Evolutionary conservation across 306 rosid genomes (phyloP).

Genomic region (Glycyrrhiza uralensis): DNA sequence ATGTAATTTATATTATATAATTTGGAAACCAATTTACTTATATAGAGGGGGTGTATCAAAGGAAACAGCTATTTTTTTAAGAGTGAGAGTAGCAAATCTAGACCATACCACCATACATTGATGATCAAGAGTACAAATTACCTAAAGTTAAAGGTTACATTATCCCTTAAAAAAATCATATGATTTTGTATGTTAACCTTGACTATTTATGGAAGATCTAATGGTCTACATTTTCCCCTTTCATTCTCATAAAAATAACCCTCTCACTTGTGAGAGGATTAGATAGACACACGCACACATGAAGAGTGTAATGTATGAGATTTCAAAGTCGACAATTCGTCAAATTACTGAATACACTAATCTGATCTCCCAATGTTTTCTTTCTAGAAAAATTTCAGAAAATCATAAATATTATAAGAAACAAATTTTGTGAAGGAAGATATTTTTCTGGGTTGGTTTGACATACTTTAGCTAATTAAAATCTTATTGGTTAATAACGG

Average conservation of each 20-base stretch:
- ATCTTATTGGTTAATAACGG: too few relatives aligned
- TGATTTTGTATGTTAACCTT: not conserved
- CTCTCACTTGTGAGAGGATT: not conserved
- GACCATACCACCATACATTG: not conserved
- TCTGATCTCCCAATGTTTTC: not conserved
- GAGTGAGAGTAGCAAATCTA: not conserved
- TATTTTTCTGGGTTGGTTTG: too few relatives aligned
- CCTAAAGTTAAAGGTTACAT: not conserved
- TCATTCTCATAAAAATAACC: not conserved
- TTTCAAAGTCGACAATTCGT: slow-evolving; percentile 8
- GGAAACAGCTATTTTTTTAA: not conserved
- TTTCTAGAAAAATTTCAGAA: too few relatives aligned
- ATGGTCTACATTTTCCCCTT: not conserved
- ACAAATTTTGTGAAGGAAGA: too few relatives aligned
- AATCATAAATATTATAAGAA: too few relatives aligned
- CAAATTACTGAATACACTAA: not conserved
- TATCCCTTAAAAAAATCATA: not conserved
- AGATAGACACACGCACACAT: not conserved
- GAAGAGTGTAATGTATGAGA: not conserved
- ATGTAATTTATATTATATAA: not conserved
- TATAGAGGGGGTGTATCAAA: not conserved
- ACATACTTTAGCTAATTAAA: too few relatives aligned
- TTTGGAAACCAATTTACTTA: not conserved
- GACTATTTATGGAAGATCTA: not conserved
- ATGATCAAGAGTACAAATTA: not conserved